Percentiles rank a stretch among this genome's conserved stretches.
Evolutionary conservation across 345 rosid species (phyloP).

Genomic region (Heritiera littoralis): DNA sequence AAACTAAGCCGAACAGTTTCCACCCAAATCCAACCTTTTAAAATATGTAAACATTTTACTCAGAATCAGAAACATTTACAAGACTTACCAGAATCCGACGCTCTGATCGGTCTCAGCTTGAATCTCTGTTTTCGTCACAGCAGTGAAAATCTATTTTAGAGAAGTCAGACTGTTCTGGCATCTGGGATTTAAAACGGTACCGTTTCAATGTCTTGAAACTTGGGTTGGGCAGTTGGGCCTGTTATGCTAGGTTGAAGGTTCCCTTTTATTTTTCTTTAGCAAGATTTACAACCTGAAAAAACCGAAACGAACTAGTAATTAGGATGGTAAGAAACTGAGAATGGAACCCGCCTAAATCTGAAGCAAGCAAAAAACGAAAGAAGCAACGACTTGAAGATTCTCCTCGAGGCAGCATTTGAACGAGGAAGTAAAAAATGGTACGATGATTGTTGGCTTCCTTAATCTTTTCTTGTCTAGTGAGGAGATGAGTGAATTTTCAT

Average conservation of each 20-base stretch:
- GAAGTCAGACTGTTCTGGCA: not conserved
- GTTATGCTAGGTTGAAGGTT: no score
- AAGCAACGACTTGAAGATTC: constrained; percentile 4
- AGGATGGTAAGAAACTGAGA: not conserved
- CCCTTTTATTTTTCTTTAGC: no score
- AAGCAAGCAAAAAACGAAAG: not conserved
- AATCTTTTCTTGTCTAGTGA: not conserved
- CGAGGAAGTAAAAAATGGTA: constrained; percentile 20
- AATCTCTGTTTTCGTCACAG: not conserved
- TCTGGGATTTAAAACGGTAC: not conserved
- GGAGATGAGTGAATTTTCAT: not conserved
- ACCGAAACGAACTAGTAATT: not conserved
- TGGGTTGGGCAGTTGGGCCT: constrained; percentile 1
- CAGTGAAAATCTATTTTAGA: not conserved
- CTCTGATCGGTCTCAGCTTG: constrained; percentile 3
- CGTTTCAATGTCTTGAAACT: not conserved
- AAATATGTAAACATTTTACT: not conserved
- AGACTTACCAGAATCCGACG: constrained; percentile 8
- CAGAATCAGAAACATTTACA: not conserved
- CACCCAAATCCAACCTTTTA: not conserved
- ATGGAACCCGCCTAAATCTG: constrained; percentile 23
- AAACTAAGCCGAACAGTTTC: not conserved
- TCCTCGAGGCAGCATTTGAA: not conserved
- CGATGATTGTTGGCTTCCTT: not conserved
- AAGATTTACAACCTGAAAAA: not conserved